Evolutionary conservation across 495 filamentous ascomycete species (phyloP).

Genomic region (Penicillium pancosmium): DNA sequence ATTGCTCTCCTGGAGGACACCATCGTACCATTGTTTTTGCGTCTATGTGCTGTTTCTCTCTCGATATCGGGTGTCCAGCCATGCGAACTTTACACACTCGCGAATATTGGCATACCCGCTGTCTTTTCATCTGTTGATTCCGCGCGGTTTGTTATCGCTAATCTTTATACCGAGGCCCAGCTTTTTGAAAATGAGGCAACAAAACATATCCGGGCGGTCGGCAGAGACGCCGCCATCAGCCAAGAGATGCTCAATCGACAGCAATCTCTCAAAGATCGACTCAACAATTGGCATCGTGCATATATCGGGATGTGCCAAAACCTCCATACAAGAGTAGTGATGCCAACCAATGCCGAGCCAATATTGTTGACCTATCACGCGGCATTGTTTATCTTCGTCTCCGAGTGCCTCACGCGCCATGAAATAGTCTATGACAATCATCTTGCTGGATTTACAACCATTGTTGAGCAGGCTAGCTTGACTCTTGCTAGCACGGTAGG

Average conservation of each 20-base stretch:
- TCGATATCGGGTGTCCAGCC: conserved; percentile 24
- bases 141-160: conserved; percentile 19
- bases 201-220: conserved; percentile 2
- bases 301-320: conserved; percentile 10
- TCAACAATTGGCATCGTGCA: conserved; percentile 11
- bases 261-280: conserved; percentile 8
- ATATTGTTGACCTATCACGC: conserved; percentile 16
- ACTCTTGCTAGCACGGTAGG: conserved; percentile 15
- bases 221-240: neutral
- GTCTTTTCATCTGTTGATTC: conserved; percentile 19
- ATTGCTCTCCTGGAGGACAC: conserved; percentile 24
- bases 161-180: conserved; percentile 21
- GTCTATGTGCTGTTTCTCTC: conserved; percentile 23
- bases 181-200: conserved; percentile 25
- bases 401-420: conserved; percentile 10
- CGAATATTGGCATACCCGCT: neutral
- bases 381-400: conserved; percentile 16
- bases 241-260: conserved; percentile 13
- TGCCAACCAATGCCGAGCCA: conserved; percentile 9
- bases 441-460: conserved; percentile 25
- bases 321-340: neutral
- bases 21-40: conserved; percentile 29
- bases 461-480: conserved; percentile 32
- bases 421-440: conserved; percentile 26
- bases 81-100: conserved; percentile 16